phyloP scores from a whole-genome alignment of 2,329 filamentous ascomycete genomes.

The Didymella keratinophila region DNA sequence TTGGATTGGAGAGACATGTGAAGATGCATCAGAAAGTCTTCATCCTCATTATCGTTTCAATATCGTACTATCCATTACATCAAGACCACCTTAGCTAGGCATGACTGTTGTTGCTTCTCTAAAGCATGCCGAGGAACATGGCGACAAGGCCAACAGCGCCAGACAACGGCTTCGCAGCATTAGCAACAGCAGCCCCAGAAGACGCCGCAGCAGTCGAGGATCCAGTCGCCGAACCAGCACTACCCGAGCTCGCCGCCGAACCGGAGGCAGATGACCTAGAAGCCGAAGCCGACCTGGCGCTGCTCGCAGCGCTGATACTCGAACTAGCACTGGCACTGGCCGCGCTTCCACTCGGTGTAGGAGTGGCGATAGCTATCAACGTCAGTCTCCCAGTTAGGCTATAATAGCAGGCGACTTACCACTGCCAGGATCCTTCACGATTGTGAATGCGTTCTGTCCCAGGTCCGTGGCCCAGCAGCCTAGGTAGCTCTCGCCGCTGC shows the following conservation, averaged over 20 bases:
- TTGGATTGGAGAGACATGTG: not conserved
- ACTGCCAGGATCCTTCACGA: slow-evolving; percentile 18
- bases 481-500: slow-evolving; percentile 25
- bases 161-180: slow-evolving; percentile 13
- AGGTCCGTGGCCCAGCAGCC: slow-evolving; percentile 37
- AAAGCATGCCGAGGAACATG: slow-evolving; percentile 13
- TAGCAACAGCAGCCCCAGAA: slow-evolving; percentile 12
- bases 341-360: not conserved
- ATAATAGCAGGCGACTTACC: slow-evolving; percentile 6
- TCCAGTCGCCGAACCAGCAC: slow-evolving; percentile 8
- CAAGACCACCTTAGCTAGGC: not conserved
- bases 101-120: too few species aligned
- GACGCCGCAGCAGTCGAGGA: slow-evolving; percentile 13
- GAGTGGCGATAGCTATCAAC: slow-evolving; percentile 4
- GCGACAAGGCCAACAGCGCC: slow-evolving; percentile 17
- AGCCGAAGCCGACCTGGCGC: slow-evolving; percentile 5
- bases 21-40: not conserved
- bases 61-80: not conserved
- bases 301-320: slow-evolving; percentile 7
- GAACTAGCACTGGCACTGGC: slow-evolving; percentile 4
- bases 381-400: not conserved
- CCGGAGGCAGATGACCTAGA: slow-evolving; percentile 6
- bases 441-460: slow-evolving; percentile 23
- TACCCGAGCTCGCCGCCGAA: slow-evolving; percentile 2
- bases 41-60: not conserved